A percentile compares a stretch with the other conserved stretches of the same genome.
These are phyloP conservation scores for Tolypocladium tropicale DNA, from an alignment of 2,329 filamentous ascomycete species.

Conservation along the genomic window DNA sequence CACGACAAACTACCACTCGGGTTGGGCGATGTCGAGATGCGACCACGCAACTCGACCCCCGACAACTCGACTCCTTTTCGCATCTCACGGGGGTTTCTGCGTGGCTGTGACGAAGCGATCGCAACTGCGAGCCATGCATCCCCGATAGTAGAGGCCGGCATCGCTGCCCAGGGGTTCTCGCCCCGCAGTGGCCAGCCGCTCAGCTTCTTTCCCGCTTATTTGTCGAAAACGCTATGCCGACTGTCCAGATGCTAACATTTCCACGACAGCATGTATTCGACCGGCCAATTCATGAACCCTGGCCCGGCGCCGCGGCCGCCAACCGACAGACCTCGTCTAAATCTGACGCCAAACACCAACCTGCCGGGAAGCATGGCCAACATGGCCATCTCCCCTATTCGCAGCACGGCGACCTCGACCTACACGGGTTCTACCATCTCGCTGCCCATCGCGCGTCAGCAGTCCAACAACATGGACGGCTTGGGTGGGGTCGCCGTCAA, in stretches of 20 bases:
- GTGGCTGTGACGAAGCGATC: neutral
- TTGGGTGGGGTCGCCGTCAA: conserved; percentile 61
- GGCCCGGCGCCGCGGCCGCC: conserved; percentile 89
- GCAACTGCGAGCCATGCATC: neutral
- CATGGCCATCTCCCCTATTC: conserved; percentile 64
- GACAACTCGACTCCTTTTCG: neutral
- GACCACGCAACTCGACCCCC: neutral
- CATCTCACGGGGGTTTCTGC: neutral
- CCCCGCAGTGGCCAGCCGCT: neutral
- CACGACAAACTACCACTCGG: neutral
- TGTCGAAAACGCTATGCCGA: neutral
- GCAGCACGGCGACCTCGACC: conserved; percentile 53
- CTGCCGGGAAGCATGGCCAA: conserved; percentile 70
- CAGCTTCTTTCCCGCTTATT: neutral
- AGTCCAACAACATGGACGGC: conserved; percentile 50
- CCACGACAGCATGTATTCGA: conserved; percentile 40
- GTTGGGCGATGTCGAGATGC: neutral
- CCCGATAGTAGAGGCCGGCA: neutral
- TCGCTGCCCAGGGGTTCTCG: neutral
- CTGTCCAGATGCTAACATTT: conserved; percentile 2
- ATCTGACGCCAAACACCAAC: conserved; percentile 66
- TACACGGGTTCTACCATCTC: conserved; percentile 65
- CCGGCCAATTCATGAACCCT: conserved; percentile 85
- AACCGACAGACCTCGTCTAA: conserved; percentile 70
- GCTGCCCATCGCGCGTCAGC: conserved; percentile 55